Percentiles rank a stretch among this genome's conserved stretches.
These are phyloP conservation scores for Pichia deserticola DNA, from an alignment of 805 yeast species.

Conservation along the genomic window DNA sequence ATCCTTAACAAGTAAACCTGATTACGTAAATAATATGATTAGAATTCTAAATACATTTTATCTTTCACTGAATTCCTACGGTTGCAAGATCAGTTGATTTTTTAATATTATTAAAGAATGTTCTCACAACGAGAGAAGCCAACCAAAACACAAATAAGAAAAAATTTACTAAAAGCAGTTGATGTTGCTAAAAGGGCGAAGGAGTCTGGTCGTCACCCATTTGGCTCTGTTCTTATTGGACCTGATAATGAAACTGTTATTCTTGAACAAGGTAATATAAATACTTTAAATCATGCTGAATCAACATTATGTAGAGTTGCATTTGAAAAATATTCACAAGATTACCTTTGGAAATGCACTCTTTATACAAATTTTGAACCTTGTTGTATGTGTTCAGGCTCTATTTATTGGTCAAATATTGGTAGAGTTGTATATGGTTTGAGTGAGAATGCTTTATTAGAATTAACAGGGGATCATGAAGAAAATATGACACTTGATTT, in stretches of 20 bases:
- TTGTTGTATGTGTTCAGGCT: slow-evolving; percentile 26
- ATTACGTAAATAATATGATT: too few species aligned
- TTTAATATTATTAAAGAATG: neutral
- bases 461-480: slow-evolving; percentile 19
- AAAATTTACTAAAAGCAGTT: slow-evolving; percentile 11
- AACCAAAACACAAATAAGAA: slow-evolving; percentile 1
- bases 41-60: too few species aligned
- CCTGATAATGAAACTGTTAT: slow-evolving; percentile 20
- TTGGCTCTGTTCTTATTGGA: slow-evolving; percentile 24
- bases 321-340: slow-evolving; percentile 16
- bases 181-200: slow-evolving; percentile 18
- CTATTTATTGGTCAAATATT: slow-evolving; percentile 24
- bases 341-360: slow-evolving; percentile 23
- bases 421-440: slow-evolving; percentile 24
- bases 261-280: slow-evolving; percentile 22
- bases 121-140: slow-evolving; percentile 17
- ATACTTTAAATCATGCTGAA: slow-evolving; percentile 27
- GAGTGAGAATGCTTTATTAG: slow-evolving; percentile 16
- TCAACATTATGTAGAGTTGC: slow-evolving; percentile 20
- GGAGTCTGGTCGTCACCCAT: slow-evolving; percentile 22
- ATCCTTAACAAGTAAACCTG: too few species aligned
- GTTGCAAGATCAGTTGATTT: too few species aligned
- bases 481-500: slow-evolving; percentile 25
- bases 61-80: too few species aligned
- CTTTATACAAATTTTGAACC: slow-evolving; percentile 27